A percentile compares a stretch with the other conserved stretches of the same genome.
These are phyloP conservation scores for Saccharomyces hybrid DNA, from an alignment of 1,139 yeast genomes.

Conservation along the genomic window DNA sequence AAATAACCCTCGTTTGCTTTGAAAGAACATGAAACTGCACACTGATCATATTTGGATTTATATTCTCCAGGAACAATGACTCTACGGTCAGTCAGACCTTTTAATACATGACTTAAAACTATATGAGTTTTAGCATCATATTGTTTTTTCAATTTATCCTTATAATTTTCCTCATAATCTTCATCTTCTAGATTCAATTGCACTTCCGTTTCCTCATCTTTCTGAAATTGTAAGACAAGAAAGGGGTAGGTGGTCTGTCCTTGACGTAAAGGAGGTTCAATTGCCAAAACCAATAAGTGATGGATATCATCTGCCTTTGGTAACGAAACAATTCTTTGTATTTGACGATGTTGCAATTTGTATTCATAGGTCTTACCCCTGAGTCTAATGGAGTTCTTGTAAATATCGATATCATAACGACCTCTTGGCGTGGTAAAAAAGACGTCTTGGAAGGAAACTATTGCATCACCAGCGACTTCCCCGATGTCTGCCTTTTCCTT, in stretches of 20 bases:
- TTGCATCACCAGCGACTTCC: constrained; percentile 93
- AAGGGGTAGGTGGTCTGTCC: constrained; percentile 97
- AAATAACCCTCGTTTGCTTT: constrained; percentile 94
- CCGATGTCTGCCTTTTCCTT: constrained; percentile 96
- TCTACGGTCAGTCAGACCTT: constrained; percentile 83
- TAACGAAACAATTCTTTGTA: constrained; percentile 81
- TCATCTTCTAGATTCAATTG: constrained; percentile 81
- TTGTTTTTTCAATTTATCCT: constrained; percentile 64
- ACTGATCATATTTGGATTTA: constrained; percentile 62
- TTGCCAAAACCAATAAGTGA: constrained; percentile 78
- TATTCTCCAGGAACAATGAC: constrained; percentile 83
- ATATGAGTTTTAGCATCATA: constrained; percentile 81
- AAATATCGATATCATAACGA: constrained; percentile 95
- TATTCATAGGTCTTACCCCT: constrained; percentile 98
- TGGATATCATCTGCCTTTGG: constrained; percentile 94
- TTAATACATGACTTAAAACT: constrained; percentile 82
- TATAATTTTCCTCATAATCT: constrained; percentile 70
- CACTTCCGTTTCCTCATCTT: constrained; percentile 86
- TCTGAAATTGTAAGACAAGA: constrained; percentile 78
- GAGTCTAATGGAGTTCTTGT: constrained; percentile 76
- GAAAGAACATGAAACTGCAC: constrained; percentile 85
- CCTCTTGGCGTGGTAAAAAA: constrained; percentile 96
- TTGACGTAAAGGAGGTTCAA: constrained; percentile 89
- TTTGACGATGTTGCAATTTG: constrained; percentile 84
- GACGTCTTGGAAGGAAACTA: constrained; percentile 86